Percentiles rank a stretch among this genome's conserved stretches.
Evolutionary conservation across 1,284 basidiomycete species (phyloP).

Genomic region (Leccinum subatratum): DNA sequence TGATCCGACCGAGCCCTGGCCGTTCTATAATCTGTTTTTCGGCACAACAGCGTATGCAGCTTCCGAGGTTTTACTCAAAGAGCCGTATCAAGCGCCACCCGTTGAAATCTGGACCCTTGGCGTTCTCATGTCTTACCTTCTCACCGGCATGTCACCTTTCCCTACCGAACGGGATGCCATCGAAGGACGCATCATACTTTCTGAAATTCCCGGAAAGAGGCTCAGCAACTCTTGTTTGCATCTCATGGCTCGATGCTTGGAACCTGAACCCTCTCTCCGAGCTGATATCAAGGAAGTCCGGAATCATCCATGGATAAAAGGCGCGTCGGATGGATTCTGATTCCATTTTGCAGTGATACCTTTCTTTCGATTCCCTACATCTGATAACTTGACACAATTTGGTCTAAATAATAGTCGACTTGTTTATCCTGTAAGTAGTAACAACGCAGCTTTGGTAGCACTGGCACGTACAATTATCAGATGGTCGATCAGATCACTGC

Average conservation of each 20-base stretch:
- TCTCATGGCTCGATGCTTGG: slow-evolving; percentile 71
- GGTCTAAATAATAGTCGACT: slow-evolving; percentile 11
- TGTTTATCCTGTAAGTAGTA: slow-evolving; percentile 17
- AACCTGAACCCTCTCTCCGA: slow-evolving; percentile 63
- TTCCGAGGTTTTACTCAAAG: slow-evolving; percentile 75
- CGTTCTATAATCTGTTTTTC: slow-evolving; percentile 72
- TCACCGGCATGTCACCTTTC: slow-evolving; percentile 84
- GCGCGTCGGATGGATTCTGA: slow-evolving; percentile 24
- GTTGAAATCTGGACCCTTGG: slow-evolving; percentile 93
- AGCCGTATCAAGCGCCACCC: slow-evolving; percentile 69
- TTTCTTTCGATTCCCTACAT: slow-evolving; percentile 2
- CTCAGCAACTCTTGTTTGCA: slow-evolving; percentile 45
- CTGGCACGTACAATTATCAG: slow-evolving; percentile 1
- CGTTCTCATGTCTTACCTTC: slow-evolving; percentile 79
- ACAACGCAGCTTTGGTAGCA: slow-evolving; percentile 5
- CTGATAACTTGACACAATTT: slow-evolving; percentile 12
- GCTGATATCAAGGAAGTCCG: slow-evolving; percentile 72
- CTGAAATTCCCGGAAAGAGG: slow-evolving; percentile 34
- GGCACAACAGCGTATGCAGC: slow-evolving; percentile 79
- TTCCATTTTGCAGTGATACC: slow-evolving; percentile 10
- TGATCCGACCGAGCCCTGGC: slow-evolving; percentile 60
- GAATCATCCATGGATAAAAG: slow-evolving; percentile 67
- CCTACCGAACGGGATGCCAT: slow-evolving; percentile 68
- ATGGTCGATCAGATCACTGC: not conserved
- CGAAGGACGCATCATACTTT: slow-evolving; percentile 45